phyloP scores from a whole-genome alignment of 140 eudicot genomes.

The Flaveria floridana region DNA sequence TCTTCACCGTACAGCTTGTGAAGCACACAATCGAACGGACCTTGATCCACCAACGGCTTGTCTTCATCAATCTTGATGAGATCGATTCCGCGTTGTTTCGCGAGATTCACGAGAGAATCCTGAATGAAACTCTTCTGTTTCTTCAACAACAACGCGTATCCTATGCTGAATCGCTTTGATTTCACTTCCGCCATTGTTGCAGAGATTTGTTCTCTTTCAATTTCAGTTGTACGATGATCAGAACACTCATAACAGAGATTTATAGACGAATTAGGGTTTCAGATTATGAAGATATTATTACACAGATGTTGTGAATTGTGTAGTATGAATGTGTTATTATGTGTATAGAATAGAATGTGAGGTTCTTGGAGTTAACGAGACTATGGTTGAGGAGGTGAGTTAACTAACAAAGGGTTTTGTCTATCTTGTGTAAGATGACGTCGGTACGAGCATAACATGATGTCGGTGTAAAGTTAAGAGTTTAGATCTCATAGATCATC shows the following conservation, averaged over 20 bases:
- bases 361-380: slow-evolving; percentile 39
- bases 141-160: slow-evolving; percentile 35
- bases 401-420: not conserved
- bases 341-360: slow-evolving; percentile 7
- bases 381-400: slow-evolving; percentile 25
- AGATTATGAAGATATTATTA: not conserved
- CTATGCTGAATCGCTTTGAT: slow-evolving; percentile 33
- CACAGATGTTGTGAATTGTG: slow-evolving; percentile 2
- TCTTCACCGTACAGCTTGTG: slow-evolving; percentile 54
- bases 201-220: not conserved
- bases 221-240: slow-evolving; percentile 13
- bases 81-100: slow-evolving; percentile 44
- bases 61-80: slow-evolving; percentile 48
- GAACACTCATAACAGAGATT: slow-evolving; percentile 36
- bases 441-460: no score
- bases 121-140: slow-evolving; percentile 39
- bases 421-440: no score
- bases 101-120: slow-evolving; percentile 31
- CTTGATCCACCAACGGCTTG: slow-evolving; percentile 56
- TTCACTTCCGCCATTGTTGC: slow-evolving; percentile 35
- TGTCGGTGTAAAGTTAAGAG: no score
- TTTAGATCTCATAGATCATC: no score
- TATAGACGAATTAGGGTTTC: slow-evolving; percentile 14
- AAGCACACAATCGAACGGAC: slow-evolving; percentile 61
- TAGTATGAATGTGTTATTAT: not conserved